These are phyloP conservation scores for Austroboletus eburneus DNA, from an alignment of 768 basidiomycete genomes.

Conservation along the genomic window DNA sequence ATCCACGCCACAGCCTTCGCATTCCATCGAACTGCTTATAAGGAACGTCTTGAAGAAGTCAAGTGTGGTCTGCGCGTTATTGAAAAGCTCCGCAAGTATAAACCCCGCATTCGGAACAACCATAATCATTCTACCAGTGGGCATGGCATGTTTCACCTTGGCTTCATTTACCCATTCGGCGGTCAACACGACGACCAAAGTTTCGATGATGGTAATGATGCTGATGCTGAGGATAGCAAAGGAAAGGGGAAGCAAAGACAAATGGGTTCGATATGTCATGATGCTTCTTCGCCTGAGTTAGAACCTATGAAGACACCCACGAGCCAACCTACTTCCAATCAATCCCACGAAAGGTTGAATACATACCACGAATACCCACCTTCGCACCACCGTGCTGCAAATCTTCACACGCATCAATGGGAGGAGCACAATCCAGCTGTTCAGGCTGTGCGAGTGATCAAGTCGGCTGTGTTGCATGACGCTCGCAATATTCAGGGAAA, in stretches of 20 bases:
- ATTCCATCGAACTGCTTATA: slow-evolving; percentile 76
- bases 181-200: slow-evolving; percentile 27
- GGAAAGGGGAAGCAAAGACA: slow-evolving; percentile 29
- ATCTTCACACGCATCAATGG: slow-evolving; percentile 22
- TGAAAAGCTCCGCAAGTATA: slow-evolving; percentile 64
- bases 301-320: slow-evolving; percentile 12
- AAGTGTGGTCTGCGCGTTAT: slow-evolving; percentile 51
- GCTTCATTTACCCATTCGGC: slow-evolving; percentile 33
- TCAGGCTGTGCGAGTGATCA: slow-evolving; percentile 60
- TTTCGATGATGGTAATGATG: slow-evolving; percentile 30
- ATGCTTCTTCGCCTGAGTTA: slow-evolving; percentile 2
- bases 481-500: slow-evolving; percentile 64
- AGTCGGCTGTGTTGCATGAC: slow-evolving; percentile 70
- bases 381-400: slow-evolving; percentile 13
- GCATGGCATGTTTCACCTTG: slow-evolving; percentile 40
- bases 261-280: slow-evolving; percentile 4
- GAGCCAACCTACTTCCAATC: slow-evolving; percentile 1
- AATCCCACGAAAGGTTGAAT: slow-evolving; percentile 6
- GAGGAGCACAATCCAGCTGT: slow-evolving; percentile 40
- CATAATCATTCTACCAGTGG: slow-evolving; percentile 32
- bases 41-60: slow-evolving; percentile 63
- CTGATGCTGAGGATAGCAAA: slow-evolving; percentile 28
- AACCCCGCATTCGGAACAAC: slow-evolving; percentile 40
- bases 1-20: slow-evolving; percentile 46
- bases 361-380: slow-evolving; percentile 41